phyloP scores from a whole-genome alignment of 78 protist species.

The Tieghemostelium lacteum region DNA sequence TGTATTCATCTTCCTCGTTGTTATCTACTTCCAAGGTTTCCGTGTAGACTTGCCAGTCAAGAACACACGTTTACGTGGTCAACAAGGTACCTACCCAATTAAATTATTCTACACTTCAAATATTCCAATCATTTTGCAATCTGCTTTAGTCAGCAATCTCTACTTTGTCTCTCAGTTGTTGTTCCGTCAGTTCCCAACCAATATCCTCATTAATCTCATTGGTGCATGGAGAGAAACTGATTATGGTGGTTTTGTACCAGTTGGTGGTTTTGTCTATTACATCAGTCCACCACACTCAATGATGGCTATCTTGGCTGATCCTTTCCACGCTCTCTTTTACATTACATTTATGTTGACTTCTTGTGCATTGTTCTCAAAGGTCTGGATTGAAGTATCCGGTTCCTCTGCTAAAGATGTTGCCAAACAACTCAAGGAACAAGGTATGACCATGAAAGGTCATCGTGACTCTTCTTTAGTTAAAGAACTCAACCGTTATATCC shows the following conservation, averaged over 20 bases:
- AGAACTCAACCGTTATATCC: constrained; percentile 98
- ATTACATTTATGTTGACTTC: constrained; percentile 95
- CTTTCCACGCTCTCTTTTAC: constrained; percentile 98
- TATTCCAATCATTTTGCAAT: constrained; percentile 99
- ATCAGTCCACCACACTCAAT: constrained; percentile 96
- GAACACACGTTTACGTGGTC: constrained; percentile 76
- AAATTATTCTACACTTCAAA: constrained; percentile 99
- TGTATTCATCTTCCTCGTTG: constrained; percentile 97
- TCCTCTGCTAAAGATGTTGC: constrained; percentile 97
- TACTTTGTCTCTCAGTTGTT: constrained; percentile 98
- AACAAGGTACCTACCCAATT: constrained; percentile 97
- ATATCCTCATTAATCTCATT: constrained; percentile 91
- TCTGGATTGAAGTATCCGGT: constrained; percentile 98
- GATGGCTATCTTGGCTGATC: constrained; percentile 91
- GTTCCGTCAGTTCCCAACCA: constrained; percentile 93
- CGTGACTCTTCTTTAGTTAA: constrained; percentile 85
- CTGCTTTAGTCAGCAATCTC: constrained; percentile 97
- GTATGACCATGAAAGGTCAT: constrained; percentile 89
- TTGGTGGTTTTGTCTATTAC: constrained; percentile 99
- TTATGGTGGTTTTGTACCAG: constrained; percentile 88
- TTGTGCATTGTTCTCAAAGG: constrained; percentile 98
- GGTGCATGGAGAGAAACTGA: constrained; percentile 96
- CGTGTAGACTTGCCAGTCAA: constrained; percentile 95
- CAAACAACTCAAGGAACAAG: constrained; percentile 95
- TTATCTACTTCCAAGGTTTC: constrained; percentile 99